Evolutionary conservation across 1,139 yeast species (phyloP).

Genomic region (Kurtzmaniella quercitrusa): DNA sequence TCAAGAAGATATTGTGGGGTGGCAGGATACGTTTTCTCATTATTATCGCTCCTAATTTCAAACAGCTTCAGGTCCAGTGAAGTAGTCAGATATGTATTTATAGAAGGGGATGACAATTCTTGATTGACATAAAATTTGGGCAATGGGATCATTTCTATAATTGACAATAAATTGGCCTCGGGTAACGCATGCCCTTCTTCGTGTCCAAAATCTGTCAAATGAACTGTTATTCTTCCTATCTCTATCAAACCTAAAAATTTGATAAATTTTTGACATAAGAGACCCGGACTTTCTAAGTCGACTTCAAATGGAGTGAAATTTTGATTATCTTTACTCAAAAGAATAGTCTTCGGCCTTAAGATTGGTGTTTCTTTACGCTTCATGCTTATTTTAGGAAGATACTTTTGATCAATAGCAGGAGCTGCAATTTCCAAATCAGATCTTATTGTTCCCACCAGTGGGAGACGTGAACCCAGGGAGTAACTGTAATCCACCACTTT

Average conservation of each 20-base stretch:
- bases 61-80: slow-evolving; percentile 49
- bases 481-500: background rate
- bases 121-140: slow-evolving; percentile 45
- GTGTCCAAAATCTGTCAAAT: slow-evolving; percentile 68
- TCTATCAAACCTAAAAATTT: slow-evolving; percentile 38
- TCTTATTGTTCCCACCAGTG: background rate
- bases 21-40: slow-evolving; percentile 44
- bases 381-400: slow-evolving; percentile 22
- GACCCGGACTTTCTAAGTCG: slow-evolving; percentile 20
- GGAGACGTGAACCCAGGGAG: background rate
- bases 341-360: slow-evolving; percentile 20
- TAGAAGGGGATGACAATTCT: slow-evolving; percentile 29
- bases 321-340: slow-evolving; percentile 59
- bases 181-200: slow-evolving; percentile 60
- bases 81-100: slow-evolving; percentile 35
- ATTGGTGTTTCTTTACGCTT: background rate
- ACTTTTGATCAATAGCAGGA: slow-evolving; percentile 18
- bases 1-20: slow-evolving; percentile 60
- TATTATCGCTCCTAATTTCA: slow-evolving; percentile 36
- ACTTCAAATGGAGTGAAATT: slow-evolving; percentile 47
- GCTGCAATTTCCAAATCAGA: background rate
- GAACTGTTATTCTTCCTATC: slow-evolving; percentile 44
- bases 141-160: slow-evolving; percentile 28
- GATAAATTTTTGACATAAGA: slow-evolving; percentile 33
- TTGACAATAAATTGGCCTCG: slow-evolving; percentile 36